phyloP scores from a whole-genome alignment of 106 monocot species.

The Alisma plantagoaquatica region DNA sequence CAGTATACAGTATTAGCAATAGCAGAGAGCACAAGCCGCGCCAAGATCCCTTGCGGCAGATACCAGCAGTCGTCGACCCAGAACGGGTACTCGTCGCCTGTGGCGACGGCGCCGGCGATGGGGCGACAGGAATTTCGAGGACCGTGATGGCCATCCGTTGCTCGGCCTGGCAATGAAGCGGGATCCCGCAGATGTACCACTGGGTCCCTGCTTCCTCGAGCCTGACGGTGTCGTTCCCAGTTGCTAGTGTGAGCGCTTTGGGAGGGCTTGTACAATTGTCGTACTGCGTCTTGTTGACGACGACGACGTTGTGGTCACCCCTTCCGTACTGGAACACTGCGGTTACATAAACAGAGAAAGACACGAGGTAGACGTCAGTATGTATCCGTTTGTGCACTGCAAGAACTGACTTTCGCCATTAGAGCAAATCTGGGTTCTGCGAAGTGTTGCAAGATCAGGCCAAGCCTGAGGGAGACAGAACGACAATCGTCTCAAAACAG shows the following conservation, averaged over 20 bases:
- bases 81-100: no score
- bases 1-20: neutral
- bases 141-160: neutral
- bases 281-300: neutral
- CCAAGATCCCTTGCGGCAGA: neutral
- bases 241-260: neutral
- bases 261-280: neutral
- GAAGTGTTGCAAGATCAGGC: no score
- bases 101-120: neutral
- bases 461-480: no score
- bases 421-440: no score
- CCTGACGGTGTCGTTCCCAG: neutral
- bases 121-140: neutral
- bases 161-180: neutral
- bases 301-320: neutral
- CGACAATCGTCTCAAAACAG: no score
- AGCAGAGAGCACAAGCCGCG: neutral
- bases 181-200: constrained; percentile 3
- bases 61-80: neutral
- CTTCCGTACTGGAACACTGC: neutral
- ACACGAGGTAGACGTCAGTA: neutral
- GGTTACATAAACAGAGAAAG: neutral
- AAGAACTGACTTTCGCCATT: neutral
- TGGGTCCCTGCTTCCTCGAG: neutral
- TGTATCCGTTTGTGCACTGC: neutral